Evolutionary conservation across 1,284 basidiomycete genomes (phyloP).

Genomic region (Taiwanofungus camphoratus): DNA sequence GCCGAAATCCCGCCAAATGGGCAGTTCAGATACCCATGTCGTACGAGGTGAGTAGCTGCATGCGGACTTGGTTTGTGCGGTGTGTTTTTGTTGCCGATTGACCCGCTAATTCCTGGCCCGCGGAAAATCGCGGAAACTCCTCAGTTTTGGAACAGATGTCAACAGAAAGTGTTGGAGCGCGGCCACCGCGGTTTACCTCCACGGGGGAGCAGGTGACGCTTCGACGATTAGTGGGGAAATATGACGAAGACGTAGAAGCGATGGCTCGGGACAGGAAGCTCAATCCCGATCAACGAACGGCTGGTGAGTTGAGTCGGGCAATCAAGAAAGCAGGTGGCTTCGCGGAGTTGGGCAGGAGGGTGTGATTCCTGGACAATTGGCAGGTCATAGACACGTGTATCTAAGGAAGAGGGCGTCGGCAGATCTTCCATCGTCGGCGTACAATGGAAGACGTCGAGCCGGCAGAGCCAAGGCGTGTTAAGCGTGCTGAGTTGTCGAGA

Average conservation of each 20-base stretch:
- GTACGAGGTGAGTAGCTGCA: conserved; percentile 29
- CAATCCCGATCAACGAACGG: conserved; percentile 85
- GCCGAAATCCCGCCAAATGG: conserved; percentile 15
- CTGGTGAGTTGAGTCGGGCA: conserved; percentile 70
- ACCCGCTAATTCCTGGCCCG: background rate
- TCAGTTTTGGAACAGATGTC: conserved; percentile 44
- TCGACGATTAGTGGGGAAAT: conserved; percentile 56
- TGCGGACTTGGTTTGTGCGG: conserved; percentile 11
- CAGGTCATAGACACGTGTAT: conserved; percentile 15
- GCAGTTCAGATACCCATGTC: conserved; percentile 20
- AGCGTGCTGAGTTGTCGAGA: too few relatives aligned
- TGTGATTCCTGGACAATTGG: too few relatives aligned
- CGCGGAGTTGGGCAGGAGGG: conserved; percentile 18
- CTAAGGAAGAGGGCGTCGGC: conserved; percentile 7
- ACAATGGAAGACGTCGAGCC: background rate
- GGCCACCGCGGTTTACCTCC: conserved; percentile 61
- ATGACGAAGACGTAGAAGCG: conserved; percentile 67
- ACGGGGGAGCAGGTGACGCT: conserved; percentile 69
- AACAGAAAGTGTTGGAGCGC: conserved; percentile 31
- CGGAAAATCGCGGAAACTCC: conserved; percentile 14
- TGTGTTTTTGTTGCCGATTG: background rate
- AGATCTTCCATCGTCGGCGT: background rate
- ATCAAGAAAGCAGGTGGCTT: conserved; percentile 46
- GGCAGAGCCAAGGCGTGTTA: too few relatives aligned
- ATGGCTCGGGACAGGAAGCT: conserved; percentile 81